phyloP scores from a whole-genome alignment of 345 rosid genomes.

The Ceriops tagal region DNA sequence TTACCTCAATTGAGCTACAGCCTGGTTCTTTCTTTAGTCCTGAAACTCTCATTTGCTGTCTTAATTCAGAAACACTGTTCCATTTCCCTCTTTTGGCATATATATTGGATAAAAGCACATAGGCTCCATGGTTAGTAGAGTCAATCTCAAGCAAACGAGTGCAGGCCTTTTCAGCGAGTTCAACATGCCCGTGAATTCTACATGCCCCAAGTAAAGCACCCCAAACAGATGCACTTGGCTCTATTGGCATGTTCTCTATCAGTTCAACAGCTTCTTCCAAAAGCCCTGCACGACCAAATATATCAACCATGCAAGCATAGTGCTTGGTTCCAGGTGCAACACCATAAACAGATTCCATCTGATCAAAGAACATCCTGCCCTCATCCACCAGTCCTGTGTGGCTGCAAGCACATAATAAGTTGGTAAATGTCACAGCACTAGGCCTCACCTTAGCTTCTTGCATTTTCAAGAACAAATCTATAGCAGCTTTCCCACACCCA shows the following conservation, averaged over 20 bases:
- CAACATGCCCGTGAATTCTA: slow-evolving; percentile 55
- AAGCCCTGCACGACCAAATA: slow-evolving; percentile 65
- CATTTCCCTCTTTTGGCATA: slow-evolving; percentile 64
- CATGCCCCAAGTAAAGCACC: slow-evolving; percentile 78
- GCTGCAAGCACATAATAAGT: slow-evolving; percentile 63
- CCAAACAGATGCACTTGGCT: slow-evolving; percentile 54
- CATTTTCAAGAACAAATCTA: slow-evolving; percentile 56
- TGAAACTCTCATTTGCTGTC: slow-evolving; percentile 59
- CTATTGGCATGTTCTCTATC: slow-evolving; percentile 57
- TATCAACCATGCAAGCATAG: slow-evolving; percentile 70
- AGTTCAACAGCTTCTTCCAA: slow-evolving; percentile 60
- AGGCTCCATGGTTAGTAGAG: slow-evolving; percentile 56
- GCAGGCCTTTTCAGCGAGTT: slow-evolving; percentile 59
- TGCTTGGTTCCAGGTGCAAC: slow-evolving; percentile 58
- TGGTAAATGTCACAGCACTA: slow-evolving; percentile 62
- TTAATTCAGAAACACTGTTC: slow-evolving; percentile 51
- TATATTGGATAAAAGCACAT: slow-evolving; percentile 60
- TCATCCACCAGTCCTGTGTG: slow-evolving; percentile 63
- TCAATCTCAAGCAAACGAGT: slow-evolving; percentile 54
- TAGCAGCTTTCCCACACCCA: slow-evolving; percentile 53
- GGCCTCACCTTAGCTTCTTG: slow-evolving; percentile 50
- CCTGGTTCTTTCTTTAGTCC: slow-evolving; percentile 72
- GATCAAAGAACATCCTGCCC: slow-evolving; percentile 46
- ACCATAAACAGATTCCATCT: slow-evolving; percentile 52
- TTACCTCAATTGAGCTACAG: slow-evolving; percentile 69